phyloP scores from a whole-genome alignment of 2,329 filamentous ascomycete species.

The Periconia sp. region DNA sequence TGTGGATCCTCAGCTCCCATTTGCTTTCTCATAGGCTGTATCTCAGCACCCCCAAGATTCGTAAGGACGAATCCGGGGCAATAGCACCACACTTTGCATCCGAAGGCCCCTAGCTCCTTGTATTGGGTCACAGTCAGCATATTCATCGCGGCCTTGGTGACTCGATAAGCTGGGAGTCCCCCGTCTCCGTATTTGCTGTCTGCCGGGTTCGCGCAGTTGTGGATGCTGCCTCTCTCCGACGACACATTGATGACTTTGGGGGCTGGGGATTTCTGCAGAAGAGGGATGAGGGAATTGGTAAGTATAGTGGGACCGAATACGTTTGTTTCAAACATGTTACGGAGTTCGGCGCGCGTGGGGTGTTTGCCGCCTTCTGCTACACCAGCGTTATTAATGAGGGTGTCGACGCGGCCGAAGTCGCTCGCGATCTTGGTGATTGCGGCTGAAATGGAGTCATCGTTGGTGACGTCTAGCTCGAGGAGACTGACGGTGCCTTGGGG shows the following conservation, averaged over 20 bases:
- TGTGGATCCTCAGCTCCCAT: constrained; percentile 29
- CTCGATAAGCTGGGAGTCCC: constrained; percentile 25
- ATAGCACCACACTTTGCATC: constrained; percentile 32
- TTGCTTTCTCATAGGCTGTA: constrained; percentile 19
- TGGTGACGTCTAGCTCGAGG: constrained; percentile 38
- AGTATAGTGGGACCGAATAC: constrained; percentile 39
- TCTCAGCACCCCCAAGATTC: constrained; percentile 19
- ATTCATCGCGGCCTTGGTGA: constrained; percentile 40
- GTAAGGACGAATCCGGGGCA: constrained; percentile 37
- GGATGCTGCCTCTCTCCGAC: constrained; percentile 35
- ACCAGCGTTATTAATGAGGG: constrained; percentile 85
- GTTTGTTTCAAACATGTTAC: constrained; percentile 39
- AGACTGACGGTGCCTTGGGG: constrained; percentile 33
- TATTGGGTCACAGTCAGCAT: constrained; percentile 41
- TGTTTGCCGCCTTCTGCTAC: constrained; percentile 34
- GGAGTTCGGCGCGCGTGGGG: constrained; percentile 18
- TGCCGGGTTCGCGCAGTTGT: constrained; percentile 18
- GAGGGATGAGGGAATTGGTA: constrained; percentile 33
- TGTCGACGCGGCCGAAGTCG: constrained; percentile 61
- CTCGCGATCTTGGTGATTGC: constrained; percentile 34
- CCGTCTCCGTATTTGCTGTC: constrained; percentile 1
- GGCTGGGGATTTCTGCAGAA: constrained; percentile 16
- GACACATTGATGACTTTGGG: constrained; percentile 41
- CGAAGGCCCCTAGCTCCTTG: constrained; percentile 39
- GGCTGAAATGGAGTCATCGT: constrained; percentile 36